Evolutionary conservation across 768 basidiomycete genomes (phyloP), one percentile per base, ranked within the genome.

Genomic region (Lentinula sp.): DNA sequence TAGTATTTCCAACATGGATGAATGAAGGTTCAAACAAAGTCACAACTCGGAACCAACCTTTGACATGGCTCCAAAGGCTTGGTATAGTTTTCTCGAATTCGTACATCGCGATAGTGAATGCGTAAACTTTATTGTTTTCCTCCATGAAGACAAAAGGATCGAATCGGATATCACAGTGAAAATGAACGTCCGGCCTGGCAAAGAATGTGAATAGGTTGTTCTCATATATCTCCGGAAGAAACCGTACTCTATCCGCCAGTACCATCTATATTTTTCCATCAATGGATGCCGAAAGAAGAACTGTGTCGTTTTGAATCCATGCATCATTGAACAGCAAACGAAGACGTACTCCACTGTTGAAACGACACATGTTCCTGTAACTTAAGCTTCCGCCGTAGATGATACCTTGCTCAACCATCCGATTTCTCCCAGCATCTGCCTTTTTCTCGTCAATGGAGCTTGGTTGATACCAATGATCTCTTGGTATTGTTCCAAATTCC

Each of bases 81-180:
- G 86, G 83, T 42, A 95, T 90, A 1, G 93, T 95, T 53, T 83
- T 81, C 43, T 81, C 81, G 67, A 86, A 91, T 69, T 95, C 92
- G 64, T 83, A 86, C 57, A 93, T 78, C 0, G 87, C 81, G 23
- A 93, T 81, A 0, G 89, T 91, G 73, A 91, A 95, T 1, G 80
- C 86, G 67, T 94, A 94, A 0, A 85, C 76, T 69, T 88, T 89
- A 62, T 86, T 76, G 63, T 89, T 73, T 28, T 88, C 81, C 67
- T 86, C 77, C 89, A 94, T 91, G 67, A 79, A 82, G 3, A 83
- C 61, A 79, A 94, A 93, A 0, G 92, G 92, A 67, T 87, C 85
- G 60, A 76, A 79, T 61, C 79, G 65, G 43, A 88, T 70, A 64
- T 92, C 85, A 69, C 92, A 94, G 72, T 84, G 87, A 74, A 85